Evolutionary conservation across 2,329 filamentous ascomycete genomes (phyloP).

Genomic region (Alternaria sp.): DNA sequence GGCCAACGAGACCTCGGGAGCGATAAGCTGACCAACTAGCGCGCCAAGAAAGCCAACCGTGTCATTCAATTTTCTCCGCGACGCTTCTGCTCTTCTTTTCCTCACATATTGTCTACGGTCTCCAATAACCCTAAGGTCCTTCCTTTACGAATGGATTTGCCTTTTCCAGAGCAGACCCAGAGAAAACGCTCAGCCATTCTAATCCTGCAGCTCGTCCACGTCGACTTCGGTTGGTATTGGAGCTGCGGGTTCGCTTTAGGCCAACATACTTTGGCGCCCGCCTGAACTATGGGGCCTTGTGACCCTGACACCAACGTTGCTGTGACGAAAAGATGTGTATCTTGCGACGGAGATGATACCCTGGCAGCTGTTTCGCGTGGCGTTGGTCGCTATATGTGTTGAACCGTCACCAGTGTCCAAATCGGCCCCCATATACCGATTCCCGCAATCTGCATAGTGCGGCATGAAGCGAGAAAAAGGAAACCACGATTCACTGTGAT

Average conservation of each 20-base stretch:
- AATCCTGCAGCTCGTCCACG: slow-evolving; percentile 51
- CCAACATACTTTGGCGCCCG: slow-evolving; percentile 39
- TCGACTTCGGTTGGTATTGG: slow-evolving; percentile 48
- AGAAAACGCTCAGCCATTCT: slow-evolving; percentile 50
- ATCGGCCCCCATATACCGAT: slow-evolving; percentile 12
- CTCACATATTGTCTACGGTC: slow-evolving; percentile 45
- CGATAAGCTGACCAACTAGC: slow-evolving; percentile 9
- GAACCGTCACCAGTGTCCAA: slow-evolving; percentile 11
- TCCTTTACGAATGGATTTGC: slow-evolving; percentile 38
- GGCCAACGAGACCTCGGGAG: neutral
- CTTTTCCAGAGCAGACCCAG: slow-evolving; percentile 48
- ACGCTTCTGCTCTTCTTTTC: slow-evolving; percentile 25
- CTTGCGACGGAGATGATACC: neutral
- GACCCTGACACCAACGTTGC: neutral
- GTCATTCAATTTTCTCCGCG: slow-evolving; percentile 16
- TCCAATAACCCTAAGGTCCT: slow-evolving; percentile 40
- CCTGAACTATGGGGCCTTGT: neutral
- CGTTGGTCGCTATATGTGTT: slow-evolving; percentile 18
- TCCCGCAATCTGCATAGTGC: slow-evolving; percentile 21
- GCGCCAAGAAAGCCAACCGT: slow-evolving; percentile 12
- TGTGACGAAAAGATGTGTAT: neutral
- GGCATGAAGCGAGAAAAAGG: slow-evolving; percentile 26
- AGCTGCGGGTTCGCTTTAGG: slow-evolving; percentile 54
- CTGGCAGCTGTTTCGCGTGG: slow-evolving; percentile 4
- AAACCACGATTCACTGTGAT: slow-evolving; percentile 8